phyloP scores from a whole-genome alignment of 257 asterid genomes.

The Datura wrightii region DNA sequence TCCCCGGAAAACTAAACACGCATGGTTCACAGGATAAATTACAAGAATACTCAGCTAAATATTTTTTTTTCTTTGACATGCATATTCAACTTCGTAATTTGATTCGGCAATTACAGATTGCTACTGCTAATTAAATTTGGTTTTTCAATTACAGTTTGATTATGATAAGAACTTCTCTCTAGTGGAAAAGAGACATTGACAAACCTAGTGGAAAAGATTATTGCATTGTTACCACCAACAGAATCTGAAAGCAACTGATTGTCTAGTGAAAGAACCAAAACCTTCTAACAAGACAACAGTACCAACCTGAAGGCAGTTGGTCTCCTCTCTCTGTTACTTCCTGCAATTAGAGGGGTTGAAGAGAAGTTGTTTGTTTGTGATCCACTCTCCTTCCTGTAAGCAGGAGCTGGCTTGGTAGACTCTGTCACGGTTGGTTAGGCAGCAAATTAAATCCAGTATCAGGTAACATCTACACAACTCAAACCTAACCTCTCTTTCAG shows the following conservation, averaged over 20 bases:
- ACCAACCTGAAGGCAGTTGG: constrained; percentile 56
- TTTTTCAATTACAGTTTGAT: background rate
- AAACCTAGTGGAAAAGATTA: background rate
- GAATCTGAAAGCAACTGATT: constrained; percentile 3
- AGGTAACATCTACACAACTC: constrained; percentile 17
- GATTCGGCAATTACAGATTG: background rate
- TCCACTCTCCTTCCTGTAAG: constrained; percentile 76
- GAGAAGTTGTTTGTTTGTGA: constrained; percentile 52
- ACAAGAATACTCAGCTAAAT: background rate
- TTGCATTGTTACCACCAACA: background rate
- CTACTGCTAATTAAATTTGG: background rate
- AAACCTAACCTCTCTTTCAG: constrained; percentile 13
- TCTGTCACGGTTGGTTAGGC: constrained; percentile 44
- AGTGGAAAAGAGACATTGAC: constrained; percentile 2
- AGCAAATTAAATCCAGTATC: constrained; percentile 14
- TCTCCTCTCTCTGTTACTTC: constrained; percentile 56
- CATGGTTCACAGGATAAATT: background rate
- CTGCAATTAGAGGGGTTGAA: constrained; percentile 51
- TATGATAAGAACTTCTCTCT: constrained; percentile 19
- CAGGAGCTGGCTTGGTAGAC: constrained; percentile 52
- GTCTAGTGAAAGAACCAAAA: background rate
- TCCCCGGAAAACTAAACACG: background rate
- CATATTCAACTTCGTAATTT: constrained; percentile 8
- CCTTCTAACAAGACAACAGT: constrained; percentile 28
- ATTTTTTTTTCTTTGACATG: background rate